A percentile compares a stretch with the other conserved stretches of the same genome.
These are phyloP conservation scores for Phtheirospermum japonicum DNA, from an alignment of 257 asterid species.

Conservation along the genomic window DNA sequence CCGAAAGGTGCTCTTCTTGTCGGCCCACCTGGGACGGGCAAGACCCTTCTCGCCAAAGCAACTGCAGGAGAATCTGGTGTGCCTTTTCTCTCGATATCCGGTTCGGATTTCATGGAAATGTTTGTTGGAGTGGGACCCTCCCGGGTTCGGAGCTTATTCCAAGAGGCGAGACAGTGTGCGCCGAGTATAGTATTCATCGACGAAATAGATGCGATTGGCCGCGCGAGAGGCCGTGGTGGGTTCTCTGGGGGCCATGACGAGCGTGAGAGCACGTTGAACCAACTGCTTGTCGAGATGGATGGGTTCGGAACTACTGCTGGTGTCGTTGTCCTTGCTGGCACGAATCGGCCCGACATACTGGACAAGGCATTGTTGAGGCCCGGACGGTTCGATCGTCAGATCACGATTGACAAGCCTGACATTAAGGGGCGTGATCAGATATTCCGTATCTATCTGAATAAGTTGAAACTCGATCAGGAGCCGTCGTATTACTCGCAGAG, in stretches of 20 bases:
- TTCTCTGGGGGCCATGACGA: slow-evolving; percentile 59
- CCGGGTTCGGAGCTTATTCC: slow-evolving; percentile 80
- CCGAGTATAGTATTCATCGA: slow-evolving; percentile 92
- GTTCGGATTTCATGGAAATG: slow-evolving; percentile 88
- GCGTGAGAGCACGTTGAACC: slow-evolving; percentile 87
- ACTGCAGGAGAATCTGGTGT: slow-evolving; percentile 93
- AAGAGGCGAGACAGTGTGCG: slow-evolving; percentile 85
- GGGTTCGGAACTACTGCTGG: slow-evolving; percentile 90
- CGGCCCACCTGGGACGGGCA: slow-evolving; percentile 96
- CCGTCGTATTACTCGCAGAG: slow-evolving; percentile 72
- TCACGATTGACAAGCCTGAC: slow-evolving; percentile 80
- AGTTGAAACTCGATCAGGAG: slow-evolving; percentile 79
- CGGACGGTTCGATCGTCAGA: slow-evolving; percentile 93
- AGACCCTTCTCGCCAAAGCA: slow-evolving; percentile 93
- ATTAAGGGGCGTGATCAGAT: slow-evolving; percentile 91
- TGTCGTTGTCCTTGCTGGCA: slow-evolving; percentile 89
- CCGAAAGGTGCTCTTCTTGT: slow-evolving; percentile 92
- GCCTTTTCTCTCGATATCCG: slow-evolving; percentile 84
- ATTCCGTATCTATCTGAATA: slow-evolving; percentile 61
- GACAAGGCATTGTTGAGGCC: slow-evolving; percentile 91
- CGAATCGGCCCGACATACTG: slow-evolving; percentile 81
- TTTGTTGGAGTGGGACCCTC: slow-evolving; percentile 92
- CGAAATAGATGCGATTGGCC: slow-evolving; percentile 90
- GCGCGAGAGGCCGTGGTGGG: slow-evolving; percentile 74
- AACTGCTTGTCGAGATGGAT: slow-evolving; percentile 94